These are phyloP conservation scores for Exophiala spinifera DNA, from an alignment of 2,329 filamentous ascomycete genomes.

Conservation along the genomic window DNA sequence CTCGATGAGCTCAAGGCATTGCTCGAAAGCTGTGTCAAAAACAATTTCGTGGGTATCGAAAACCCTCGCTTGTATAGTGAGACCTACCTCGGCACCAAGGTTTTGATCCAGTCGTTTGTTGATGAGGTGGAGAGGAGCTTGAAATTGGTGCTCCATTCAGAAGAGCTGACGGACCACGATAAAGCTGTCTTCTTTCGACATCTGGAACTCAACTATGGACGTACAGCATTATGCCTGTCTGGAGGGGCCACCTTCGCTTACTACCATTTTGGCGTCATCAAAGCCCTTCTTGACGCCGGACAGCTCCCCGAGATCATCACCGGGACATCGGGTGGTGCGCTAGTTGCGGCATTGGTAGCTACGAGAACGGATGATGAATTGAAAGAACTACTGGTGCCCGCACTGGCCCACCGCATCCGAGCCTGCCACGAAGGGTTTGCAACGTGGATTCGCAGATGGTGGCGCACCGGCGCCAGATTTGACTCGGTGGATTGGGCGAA, in stretches of 20 bases:
- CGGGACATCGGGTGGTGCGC: slow-evolving; percentile 88
- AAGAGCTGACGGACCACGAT: slow-evolving; percentile 65
- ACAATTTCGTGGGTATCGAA: slow-evolving; percentile 94
- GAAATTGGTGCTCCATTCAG: slow-evolving; percentile 64
- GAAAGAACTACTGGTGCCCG: slow-evolving; percentile 77
- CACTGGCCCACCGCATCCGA: slow-evolving; percentile 77
- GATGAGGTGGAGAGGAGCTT: slow-evolving; percentile 65
- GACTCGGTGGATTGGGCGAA: slow-evolving; percentile 89
- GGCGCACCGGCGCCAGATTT: slow-evolving; percentile 87
- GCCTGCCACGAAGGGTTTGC: slow-evolving; percentile 76
- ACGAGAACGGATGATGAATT: slow-evolving; percentile 91
- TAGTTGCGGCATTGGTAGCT: slow-evolving; percentile 81
- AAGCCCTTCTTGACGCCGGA: slow-evolving; percentile 80
- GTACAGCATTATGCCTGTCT: slow-evolving; percentile 87
- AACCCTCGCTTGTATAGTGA: slow-evolving; percentile 94
- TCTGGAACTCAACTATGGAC: slow-evolving; percentile 83
- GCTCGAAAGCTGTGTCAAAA: slow-evolving; percentile 90
- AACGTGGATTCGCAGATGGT: slow-evolving; percentile 82
- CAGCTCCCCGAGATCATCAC: slow-evolving; percentile 91
- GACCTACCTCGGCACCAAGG: slow-evolving; percentile 97
- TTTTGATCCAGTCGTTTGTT: slow-evolving; percentile 83
- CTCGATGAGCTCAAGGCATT: slow-evolving; percentile 74
- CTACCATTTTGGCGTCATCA: slow-evolving; percentile 92
- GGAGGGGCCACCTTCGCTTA: slow-evolving; percentile 94
- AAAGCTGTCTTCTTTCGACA: slow-evolving; percentile 85